Conservation (phyloP, 345 rosid genomes). For the Fremontodendron californicum region DNA sequence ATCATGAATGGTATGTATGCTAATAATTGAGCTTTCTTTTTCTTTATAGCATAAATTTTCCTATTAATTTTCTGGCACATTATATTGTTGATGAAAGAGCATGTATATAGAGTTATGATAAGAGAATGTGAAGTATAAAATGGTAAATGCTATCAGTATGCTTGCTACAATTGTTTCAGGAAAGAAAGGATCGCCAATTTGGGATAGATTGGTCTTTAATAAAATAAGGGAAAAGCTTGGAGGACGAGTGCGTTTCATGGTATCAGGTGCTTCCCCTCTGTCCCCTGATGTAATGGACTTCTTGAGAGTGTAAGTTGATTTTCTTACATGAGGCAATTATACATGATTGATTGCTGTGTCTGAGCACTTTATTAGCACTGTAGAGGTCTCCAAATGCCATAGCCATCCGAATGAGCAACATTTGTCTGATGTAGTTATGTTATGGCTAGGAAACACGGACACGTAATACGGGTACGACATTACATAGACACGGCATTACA, state of each 20-base stretch:
- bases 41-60: background rate
- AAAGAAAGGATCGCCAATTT: conserved; percentile 59
- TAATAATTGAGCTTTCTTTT: background rate
- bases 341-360: background rate
- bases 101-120: background rate
- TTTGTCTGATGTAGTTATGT: background rate
- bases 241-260: conserved; percentile 69
- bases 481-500: no score
- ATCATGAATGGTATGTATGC: conserved; percentile 50
- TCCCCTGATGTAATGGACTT: conserved; percentile 84
- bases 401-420: background rate
- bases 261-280: conserved; percentile 88
- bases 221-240: conserved; percentile 80
- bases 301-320: conserved; percentile 67
- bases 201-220: conserved; percentile 84
- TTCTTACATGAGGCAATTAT: background rate
- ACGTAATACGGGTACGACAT: no score
- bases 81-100: background rate
- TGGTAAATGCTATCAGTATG: background rate
- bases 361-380: background rate
- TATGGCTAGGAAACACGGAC: no score
- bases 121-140: background rate
- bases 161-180: conserved; percentile 36
- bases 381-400: background rate
- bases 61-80: background rate